Percentiles rank a stretch among this genome's conserved stretches.
Conservation (phyloP, 225 moss, liverwort and hornwort genomes). For the Antitrichia curtipendula region DNA sequence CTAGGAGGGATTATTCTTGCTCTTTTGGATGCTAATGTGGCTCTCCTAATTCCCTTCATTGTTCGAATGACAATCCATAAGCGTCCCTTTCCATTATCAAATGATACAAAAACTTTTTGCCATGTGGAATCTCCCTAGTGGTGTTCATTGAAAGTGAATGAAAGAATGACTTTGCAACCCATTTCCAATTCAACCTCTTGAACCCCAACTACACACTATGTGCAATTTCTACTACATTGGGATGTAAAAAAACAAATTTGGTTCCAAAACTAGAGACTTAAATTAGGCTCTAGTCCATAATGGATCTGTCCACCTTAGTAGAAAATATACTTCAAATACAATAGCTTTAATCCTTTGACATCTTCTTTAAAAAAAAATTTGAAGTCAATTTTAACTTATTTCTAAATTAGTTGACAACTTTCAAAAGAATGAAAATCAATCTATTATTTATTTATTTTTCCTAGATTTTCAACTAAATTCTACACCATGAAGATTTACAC, state of each 20-base stretch:
- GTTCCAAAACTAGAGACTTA: not conserved
- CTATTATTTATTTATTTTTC: not conserved
- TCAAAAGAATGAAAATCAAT: not conserved
- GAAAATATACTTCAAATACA: not conserved
- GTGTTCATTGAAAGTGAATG: not conserved
- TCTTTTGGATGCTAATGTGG: not conserved
- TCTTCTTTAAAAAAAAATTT: not conserved
- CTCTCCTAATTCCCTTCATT: rapidly evolving
- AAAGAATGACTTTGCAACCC: not conserved
- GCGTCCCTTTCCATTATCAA: too few relatives aligned
- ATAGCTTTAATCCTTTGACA: not conserved
- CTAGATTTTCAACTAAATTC: not conserved
- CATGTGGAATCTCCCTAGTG: not conserved
- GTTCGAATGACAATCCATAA: too few relatives aligned
- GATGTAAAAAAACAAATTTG: not conserved
- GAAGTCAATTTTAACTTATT: not conserved
- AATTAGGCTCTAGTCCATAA: not conserved
- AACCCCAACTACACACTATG: too few relatives aligned
- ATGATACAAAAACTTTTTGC: not conserved
- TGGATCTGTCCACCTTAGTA: not conserved
- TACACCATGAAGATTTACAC: not conserved
- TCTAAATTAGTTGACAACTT: not conserved
- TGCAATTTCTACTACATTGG: not conserved
- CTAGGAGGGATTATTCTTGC: rapidly evolving
- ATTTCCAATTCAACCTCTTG: not conserved